These are phyloP conservation scores for Garcileccinum viscosum DNA, from an alignment of 1,284 basidiomycete genomes.

Conservation along the genomic window DNA sequence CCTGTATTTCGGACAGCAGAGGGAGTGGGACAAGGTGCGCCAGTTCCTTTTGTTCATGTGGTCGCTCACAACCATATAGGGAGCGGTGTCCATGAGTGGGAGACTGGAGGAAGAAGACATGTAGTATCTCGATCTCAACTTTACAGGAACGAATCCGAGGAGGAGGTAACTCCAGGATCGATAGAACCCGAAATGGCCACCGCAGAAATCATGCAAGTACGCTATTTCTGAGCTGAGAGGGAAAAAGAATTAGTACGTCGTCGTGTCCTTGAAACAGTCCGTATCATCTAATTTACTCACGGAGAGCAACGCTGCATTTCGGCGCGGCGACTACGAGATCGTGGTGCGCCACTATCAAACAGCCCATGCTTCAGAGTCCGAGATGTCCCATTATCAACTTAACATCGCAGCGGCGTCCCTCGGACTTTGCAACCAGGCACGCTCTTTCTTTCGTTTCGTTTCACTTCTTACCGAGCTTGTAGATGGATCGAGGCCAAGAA, in stretches of 20 bases:
- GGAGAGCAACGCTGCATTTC: constrained; percentile 70
- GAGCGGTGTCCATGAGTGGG: constrained; percentile 69
- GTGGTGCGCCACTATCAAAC: too few species aligned
- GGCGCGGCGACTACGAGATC: constrained; percentile 57
- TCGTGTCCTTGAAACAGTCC: too few species aligned
- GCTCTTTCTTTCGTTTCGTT: constrained; percentile 36
- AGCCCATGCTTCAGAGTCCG: too few species aligned
- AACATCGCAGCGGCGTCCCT: constrained; percentile 60
- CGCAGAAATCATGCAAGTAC: too few species aligned
- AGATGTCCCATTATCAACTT: too few species aligned
- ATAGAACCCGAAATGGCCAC: constrained; percentile 63
- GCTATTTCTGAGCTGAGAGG: too few species aligned
- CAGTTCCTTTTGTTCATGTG: too few species aligned
- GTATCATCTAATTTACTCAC: constrained; percentile 57
- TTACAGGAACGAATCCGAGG: constrained; percentile 59
- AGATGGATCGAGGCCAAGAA: too few species aligned
- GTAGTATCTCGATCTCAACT: constrained; percentile 72
- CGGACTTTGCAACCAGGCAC: constrained; percentile 64
- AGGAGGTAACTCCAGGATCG: constrained; percentile 45
- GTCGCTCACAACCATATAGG: constrained; percentile 35
- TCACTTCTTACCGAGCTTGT: constrained; percentile 24
- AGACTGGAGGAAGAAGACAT: constrained; percentile 75
- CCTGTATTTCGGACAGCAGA: constrained; percentile 61
- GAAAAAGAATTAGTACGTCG: too few species aligned
- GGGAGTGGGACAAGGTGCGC: constrained; percentile 75